Conservation (phyloP, 2,329 filamentous ascomycete species). For the Anisogramma anomala region DNA sequence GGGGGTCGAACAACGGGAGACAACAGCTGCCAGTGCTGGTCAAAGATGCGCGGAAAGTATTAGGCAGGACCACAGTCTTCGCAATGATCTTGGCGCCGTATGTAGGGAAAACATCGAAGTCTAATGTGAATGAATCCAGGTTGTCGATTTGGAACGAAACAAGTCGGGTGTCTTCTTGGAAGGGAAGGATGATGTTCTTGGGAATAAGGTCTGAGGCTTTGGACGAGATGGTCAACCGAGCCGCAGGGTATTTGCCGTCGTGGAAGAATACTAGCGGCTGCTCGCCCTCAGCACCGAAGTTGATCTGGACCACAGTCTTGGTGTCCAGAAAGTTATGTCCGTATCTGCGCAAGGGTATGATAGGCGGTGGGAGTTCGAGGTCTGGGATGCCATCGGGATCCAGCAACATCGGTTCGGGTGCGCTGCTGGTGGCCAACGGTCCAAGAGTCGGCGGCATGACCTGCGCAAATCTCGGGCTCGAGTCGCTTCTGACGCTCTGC, state of each 20-base stretch:
- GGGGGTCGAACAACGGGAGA: slow-evolving; percentile 83
- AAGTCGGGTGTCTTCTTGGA: slow-evolving; percentile 88
- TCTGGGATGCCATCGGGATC: slow-evolving; percentile 85
- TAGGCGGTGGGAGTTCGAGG: slow-evolving; percentile 84
- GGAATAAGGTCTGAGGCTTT: slow-evolving; percentile 94
- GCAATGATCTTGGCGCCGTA: slow-evolving; percentile 97
- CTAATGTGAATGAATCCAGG: slow-evolving; percentile 81
- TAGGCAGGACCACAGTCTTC: slow-evolving; percentile 83
- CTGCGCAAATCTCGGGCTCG: slow-evolving; percentile 33
- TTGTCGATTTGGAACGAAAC: slow-evolving; percentile 96
- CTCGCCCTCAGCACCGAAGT: slow-evolving; percentile 66
- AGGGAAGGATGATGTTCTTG: slow-evolving; percentile 86
- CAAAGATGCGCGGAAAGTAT: slow-evolving; percentile 64
- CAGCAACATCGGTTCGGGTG: slow-evolving; percentile 50
- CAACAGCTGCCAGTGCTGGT: slow-evolving; percentile 72
- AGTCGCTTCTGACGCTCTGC: neutral
- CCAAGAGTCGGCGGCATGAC: slow-evolving; percentile 23
- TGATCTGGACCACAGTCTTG: slow-evolving; percentile 90
- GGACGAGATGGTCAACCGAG: slow-evolving; percentile 88
- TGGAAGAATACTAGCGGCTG: slow-evolving; percentile 89
- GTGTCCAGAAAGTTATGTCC: slow-evolving; percentile 98
- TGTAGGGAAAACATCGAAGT: slow-evolving; percentile 95
- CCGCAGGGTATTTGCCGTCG: slow-evolving; percentile 89
- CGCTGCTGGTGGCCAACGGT: slow-evolving; percentile 35
- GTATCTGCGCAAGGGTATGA: slow-evolving; percentile 87